Conservation (phyloP, 495 filamentous ascomycete genomes). For the Hyaloscypha finlandica region DNA sequence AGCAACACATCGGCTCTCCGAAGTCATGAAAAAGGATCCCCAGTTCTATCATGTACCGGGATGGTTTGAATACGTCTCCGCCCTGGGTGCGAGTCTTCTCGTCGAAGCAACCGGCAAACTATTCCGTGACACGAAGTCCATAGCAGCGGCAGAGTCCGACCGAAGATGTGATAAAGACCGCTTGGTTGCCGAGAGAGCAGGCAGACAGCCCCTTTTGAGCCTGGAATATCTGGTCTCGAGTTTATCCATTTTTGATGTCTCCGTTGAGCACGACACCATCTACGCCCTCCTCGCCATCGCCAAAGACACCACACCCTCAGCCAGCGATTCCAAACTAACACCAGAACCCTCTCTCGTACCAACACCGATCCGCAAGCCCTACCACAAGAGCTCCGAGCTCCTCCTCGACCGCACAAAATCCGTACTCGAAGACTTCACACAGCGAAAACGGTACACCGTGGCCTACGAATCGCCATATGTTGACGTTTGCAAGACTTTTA, state of each 20-base stretch:
- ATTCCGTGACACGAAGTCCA: constrained; percentile 21
- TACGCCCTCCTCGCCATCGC: constrained; percentile 14
- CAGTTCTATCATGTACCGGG: background rate
- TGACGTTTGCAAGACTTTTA: background rate
- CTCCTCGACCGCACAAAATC: background rate
- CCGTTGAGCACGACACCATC: constrained; percentile 1
- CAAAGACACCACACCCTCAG: background rate
- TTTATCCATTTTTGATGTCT: constrained; percentile 1
- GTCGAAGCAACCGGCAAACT: constrained; percentile 40
- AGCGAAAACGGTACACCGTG: background rate
- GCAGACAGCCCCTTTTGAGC: constrained; percentile 2
- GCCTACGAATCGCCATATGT: background rate
- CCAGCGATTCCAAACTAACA: background rate
- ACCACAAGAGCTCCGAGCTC: background rate
- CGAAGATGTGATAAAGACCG: background rate
- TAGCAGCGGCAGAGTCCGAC: background rate
- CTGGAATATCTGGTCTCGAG: constrained; percentile 10
- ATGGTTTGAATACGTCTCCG: constrained; percentile 31
- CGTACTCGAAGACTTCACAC: background rate
- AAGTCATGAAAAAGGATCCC: constrained; percentile 5
- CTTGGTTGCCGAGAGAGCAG: background rate
- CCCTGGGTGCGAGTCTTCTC: constrained; percentile 37
- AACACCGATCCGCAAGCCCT: too few relatives aligned
- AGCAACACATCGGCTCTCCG: constrained; percentile 7
- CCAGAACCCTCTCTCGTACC: background rate